A percentile compares a stretch with the other conserved stretches of the same genome.
Conservation (phyloP, 768 basidiomycete genomes). For the Serendipita sp. region DNA sequence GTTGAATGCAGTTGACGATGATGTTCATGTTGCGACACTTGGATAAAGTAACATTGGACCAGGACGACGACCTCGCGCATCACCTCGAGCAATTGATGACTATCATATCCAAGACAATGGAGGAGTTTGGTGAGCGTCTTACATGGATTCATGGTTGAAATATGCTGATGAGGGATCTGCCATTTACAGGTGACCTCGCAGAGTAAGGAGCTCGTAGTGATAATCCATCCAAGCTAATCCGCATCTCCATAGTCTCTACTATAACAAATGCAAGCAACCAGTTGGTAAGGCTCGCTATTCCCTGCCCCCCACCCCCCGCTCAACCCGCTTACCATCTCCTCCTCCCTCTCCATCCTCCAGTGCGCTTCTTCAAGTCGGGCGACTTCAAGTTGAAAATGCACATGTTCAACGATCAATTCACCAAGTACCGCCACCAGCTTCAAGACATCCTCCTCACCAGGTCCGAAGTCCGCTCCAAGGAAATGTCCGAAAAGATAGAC, state of each 20-base stretch:
- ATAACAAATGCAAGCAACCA: conserved; percentile 4
- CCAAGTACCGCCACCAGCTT: background rate
- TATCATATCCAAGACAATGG: background rate
- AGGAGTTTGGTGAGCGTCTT: background rate
- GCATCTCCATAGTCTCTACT: background rate
- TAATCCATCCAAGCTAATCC: no score
- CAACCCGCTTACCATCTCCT: background rate
- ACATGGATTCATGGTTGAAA: background rate
- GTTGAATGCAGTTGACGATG: background rate
- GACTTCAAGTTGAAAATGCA: background rate
- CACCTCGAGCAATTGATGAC: background rate
- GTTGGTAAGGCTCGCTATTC: background rate
- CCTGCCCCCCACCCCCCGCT: background rate
- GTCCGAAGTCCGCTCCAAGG: background rate
- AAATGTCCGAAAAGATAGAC: background rate
- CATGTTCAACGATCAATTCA: background rate
- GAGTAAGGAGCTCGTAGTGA: background rate
- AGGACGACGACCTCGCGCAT: background rate
- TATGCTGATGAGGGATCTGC: no score
- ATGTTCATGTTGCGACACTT: background rate
- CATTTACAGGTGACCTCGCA: background rate
- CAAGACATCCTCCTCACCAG: background rate
- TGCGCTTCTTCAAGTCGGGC: background rate
- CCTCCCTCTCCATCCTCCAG: background rate
- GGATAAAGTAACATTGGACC: background rate